phyloP scores from a whole-genome alignment of 2,329 filamentous ascomycete genomes.

The Pseudogymnoascus sp. region DNA sequence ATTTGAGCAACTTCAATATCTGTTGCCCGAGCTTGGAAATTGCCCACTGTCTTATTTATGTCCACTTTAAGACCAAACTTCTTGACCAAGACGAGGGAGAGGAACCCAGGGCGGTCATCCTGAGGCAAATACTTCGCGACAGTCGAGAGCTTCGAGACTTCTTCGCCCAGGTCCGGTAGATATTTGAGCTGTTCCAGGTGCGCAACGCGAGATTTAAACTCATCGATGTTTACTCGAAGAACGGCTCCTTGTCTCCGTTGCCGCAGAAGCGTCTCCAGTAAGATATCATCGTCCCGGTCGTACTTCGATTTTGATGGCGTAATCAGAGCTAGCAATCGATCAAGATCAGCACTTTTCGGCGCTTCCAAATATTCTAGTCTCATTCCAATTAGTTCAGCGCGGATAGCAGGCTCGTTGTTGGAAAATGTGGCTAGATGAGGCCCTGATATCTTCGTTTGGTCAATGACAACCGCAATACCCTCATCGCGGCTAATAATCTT shows the following conservation, averaged over 20 bases:
- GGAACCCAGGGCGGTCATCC: constrained; percentile 82
- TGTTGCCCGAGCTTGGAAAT: constrained; percentile 47
- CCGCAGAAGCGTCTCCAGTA: constrained; percentile 81
- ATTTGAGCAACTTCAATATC: constrained; percentile 72
- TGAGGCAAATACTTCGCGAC: constrained; percentile 94
- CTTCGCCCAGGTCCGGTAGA: constrained; percentile 64
- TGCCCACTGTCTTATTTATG: constrained; percentile 62
- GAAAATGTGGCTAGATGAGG: constrained; percentile 49
- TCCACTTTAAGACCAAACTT: constrained; percentile 54
- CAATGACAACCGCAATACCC: constrained; percentile 64
- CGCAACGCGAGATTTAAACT: constrained; percentile 53
- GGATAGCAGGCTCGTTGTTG: constrained; percentile 50
- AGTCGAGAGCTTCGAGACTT: constrained; percentile 72
- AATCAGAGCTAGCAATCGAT: constrained; percentile 73
- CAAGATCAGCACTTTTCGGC: constrained; percentile 73
- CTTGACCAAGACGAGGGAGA: constrained; percentile 63
- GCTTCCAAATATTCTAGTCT: constrained; percentile 63
- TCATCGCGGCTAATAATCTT: constrained; percentile 71
- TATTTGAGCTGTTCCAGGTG: constrained; percentile 58
- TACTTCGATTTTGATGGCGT: constrained; percentile 87
- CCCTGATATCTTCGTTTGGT: constrained; percentile 65
- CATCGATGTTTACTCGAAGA: constrained; percentile 59
- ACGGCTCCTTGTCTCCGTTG: constrained; percentile 83
- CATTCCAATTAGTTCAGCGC: constrained; percentile 55
- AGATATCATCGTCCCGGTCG: constrained; percentile 82